These are phyloP conservation scores for Trichoderma polysporum DNA, from an alignment of 2,329 filamentous ascomycete species.

Conservation along the genomic window DNA sequence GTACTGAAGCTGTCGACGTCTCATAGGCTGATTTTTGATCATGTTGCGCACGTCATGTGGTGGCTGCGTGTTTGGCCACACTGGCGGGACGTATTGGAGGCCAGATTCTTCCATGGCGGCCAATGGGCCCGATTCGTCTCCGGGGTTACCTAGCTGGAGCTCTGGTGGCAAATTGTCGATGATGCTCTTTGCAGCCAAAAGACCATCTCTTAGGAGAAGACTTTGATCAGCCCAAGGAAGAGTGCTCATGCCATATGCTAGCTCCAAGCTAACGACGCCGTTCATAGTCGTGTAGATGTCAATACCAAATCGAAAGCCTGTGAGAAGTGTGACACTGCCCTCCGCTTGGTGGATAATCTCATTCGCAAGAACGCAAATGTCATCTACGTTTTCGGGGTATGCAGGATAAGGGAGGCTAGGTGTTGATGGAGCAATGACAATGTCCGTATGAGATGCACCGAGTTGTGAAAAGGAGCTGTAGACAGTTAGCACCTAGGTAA, in stretches of 20 bases:
- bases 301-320: conserved; percentile 78
- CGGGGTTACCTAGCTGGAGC: conserved; percentile 55
- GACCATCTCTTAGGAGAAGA: conserved; percentile 66
- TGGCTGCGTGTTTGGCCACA: conserved; percentile 47
- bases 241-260: conserved; percentile 76
- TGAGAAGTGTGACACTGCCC: conserved; percentile 66
- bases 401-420: conserved; percentile 74
- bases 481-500: not conserved
- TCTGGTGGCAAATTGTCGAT: conserved; percentile 68
- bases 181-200: conserved; percentile 68
- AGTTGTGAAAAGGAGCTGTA: conserved; percentile 73
- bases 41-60: conserved; percentile 51
- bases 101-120: conserved; percentile 45
- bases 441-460: conserved; percentile 67
- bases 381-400: conserved; percentile 78
- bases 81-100: conserved; percentile 54
- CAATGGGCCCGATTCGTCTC: conserved; percentile 38
- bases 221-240: conserved; percentile 79
- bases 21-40: conserved; percentile 49
- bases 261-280: conserved; percentile 72
- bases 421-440: conserved; percentile 75
- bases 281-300: conserved; percentile 81
- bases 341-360: conserved; percentile 70
- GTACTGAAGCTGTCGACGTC: conserved; percentile 64
- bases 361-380: conserved; percentile 72